These are phyloP conservation scores for Fusarium anguioides DNA, from an alignment of 2,329 filamentous ascomycete genomes.

Conservation along the genomic window DNA sequence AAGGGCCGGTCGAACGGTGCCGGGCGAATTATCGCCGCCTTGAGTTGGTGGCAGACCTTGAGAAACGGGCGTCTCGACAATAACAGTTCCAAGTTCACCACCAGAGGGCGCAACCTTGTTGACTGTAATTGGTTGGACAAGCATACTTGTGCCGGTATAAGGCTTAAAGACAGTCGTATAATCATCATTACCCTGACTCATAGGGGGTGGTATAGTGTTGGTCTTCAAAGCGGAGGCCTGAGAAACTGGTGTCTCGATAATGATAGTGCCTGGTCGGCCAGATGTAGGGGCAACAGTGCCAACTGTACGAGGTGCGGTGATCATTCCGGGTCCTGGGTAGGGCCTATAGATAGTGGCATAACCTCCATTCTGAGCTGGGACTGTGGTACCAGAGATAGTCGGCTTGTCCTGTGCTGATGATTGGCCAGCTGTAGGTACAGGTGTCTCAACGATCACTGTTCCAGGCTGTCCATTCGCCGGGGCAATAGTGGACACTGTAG, in stretches of 20 bases:
- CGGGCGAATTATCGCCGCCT: not conserved
- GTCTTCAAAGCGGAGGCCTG: not conserved
- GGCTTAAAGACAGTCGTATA: conserved; percentile 15
- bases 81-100: conserved; percentile 13
- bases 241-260: conserved; percentile 22
- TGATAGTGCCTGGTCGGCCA: conserved; percentile 14
- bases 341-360: conserved; percentile 28
- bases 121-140: not conserved
- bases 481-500: conserved; percentile 21
- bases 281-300: conserved; percentile 7
- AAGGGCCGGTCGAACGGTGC: no score
- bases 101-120: conserved; percentile 8
- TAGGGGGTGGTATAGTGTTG: not conserved
- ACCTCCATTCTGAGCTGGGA: conserved; percentile 7
- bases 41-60: not conserved
- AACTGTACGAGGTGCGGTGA: conserved; percentile 20
- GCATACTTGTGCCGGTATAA: not conserved
- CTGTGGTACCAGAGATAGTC: conserved; percentile 4
- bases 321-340: conserved; percentile 18
- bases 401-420: not conserved
- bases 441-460: conserved; percentile 27
- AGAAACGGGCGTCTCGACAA: conserved; percentile 13
- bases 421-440: not conserved
- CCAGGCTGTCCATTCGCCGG: conserved; percentile 21
- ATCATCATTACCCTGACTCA: conserved; percentile 1